Evolutionary conservation across 164 flowering plant genomes (phyloP), one percentile per base, ranked within the genome.

Genomic region (Vitis riparia): DNA sequence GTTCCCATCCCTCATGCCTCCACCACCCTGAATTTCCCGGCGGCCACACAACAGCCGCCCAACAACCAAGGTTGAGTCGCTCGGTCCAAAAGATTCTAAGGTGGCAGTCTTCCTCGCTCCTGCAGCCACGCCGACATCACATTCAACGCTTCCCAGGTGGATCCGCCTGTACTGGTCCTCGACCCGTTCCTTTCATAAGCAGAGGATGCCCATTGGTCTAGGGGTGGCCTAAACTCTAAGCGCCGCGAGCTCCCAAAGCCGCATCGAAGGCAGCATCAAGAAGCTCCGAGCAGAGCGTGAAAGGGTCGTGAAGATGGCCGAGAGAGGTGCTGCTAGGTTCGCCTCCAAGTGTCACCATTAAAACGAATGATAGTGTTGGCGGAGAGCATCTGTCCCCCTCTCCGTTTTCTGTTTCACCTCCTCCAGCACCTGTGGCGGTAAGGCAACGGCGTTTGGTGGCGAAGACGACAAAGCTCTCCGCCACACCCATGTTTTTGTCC

Each of bases 41-140:
- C 19, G 19, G 16, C 17, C 50, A 17, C 19, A 17, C 19, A 17
- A 17, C 19, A 17, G n/a, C 19, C 1, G 19, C 51, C 5, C 53
- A 16, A 49, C 55, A 51, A 57, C 69, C 16, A 90, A 90, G 98
- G 92, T 90, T 1, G 80, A 79, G 0, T 74, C 93, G 1, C 58
- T 88, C 3, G 85, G 90, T 53, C 97, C 92, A 93, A 88, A 37
- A 91, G 85, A 72, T 94, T 94, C 89, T 92, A 91, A 78, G 98
- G 97, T 62, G 76, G 88, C 82, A 83, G 91, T 83, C 89, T 94
- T 4, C 86, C 88, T 75, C 19, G 19, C 19, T 17, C 19, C 19
- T 1, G 1, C 19, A 17, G 1, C 19, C 19, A 17, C 19, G 1
- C 82, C 23, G 88, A 94, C 67, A 79, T 84, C 66, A 83, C 81